These are phyloP conservation scores for Tephrocybe rancida DNA, from an alignment of 768 basidiomycete genomes.

Conservation along the genomic window DNA sequence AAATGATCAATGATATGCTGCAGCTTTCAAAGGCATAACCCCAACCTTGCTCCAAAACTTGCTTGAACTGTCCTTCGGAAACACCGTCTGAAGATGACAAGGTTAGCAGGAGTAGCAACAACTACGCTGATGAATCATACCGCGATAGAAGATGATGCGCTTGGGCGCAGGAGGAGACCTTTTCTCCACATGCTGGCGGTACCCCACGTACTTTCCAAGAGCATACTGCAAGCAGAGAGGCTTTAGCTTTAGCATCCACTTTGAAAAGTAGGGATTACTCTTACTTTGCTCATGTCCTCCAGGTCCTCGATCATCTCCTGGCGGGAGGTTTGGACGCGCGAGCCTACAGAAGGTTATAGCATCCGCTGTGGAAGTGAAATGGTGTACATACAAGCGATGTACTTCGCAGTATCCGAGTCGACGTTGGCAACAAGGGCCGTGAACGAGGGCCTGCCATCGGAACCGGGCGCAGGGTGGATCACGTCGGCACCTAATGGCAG, in stretches of 20 bases:
- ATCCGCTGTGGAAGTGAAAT: background rate
- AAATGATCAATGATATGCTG: background rate
- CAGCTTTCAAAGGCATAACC: constrained; percentile 4
- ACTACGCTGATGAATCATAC: constrained; percentile 31
- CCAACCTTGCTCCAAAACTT: constrained; percentile 55
- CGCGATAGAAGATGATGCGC: constrained; percentile 77
- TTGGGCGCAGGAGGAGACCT: constrained; percentile 50
- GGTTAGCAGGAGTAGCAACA: constrained; percentile 1
- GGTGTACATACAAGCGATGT: constrained; percentile 41
- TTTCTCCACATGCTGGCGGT: constrained; percentile 58
- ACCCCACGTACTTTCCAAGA: constrained; percentile 57
- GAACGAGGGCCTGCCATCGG: constrained; percentile 79
- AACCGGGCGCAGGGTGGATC: constrained; percentile 81
- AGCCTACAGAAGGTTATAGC: constrained; percentile 36
- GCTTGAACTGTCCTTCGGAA: constrained; percentile 54
- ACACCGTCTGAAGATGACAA: constrained; percentile 47
- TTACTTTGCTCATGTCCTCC: constrained; percentile 62
- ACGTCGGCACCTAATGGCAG: constrained; percentile 72
- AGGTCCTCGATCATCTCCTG: constrained; percentile 81
- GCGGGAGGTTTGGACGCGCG: constrained; percentile 66
- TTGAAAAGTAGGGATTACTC: constrained; percentile 7
- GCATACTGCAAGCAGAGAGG: constrained; percentile 43
- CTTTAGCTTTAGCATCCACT: background rate
- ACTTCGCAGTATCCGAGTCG: constrained; percentile 76
- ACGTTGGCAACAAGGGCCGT: constrained; percentile 81